These are phyloP conservation scores for Taphrina sp. DNA, from an alignment of 1,139 yeast genomes.

Conservation along the genomic window DNA sequence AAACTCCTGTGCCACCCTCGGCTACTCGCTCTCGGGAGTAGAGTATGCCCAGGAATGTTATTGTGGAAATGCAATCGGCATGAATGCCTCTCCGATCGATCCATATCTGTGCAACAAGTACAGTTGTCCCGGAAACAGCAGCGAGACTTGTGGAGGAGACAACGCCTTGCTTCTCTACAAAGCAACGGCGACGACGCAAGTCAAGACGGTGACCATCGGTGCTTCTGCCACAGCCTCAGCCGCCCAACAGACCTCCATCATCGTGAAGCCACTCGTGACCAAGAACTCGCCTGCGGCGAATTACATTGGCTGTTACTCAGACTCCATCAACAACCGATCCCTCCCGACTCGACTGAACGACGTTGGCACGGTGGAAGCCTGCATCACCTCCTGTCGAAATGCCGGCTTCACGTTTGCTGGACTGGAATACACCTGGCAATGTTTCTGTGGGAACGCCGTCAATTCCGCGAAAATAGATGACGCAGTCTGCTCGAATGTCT, in stretches of 20 bases:
- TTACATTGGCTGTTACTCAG: constrained; percentile 4
- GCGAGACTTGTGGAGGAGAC: constrained; percentile 20
- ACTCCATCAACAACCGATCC: neutral
- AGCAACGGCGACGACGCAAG: neutral
- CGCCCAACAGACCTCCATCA: neutral
- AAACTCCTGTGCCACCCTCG: neutral
- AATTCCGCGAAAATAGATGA: neutral
- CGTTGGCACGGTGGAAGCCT: constrained; percentile 3
- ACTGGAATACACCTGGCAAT: constrained; percentile 7
- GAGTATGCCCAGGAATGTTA: constrained; percentile 15
- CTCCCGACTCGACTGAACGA: neutral
- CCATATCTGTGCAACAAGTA: neutral
- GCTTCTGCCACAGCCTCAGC: neutral
- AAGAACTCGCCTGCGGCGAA: neutral
- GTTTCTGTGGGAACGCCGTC: constrained; percentile 9
- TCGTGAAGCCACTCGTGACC: neutral
- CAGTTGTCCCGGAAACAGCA: constrained; percentile 15
- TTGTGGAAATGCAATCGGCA: constrained; percentile 16
- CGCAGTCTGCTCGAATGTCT: neutral
- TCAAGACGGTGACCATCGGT: neutral
- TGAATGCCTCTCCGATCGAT: neutral
- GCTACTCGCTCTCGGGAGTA: constrained; percentile 4
- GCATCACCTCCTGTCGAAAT: neutral
- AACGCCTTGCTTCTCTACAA: constrained; percentile 20
- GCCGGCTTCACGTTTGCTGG: constrained; percentile 2